phyloP scores from a whole-genome alignment of 768 basidiomycete genomes.

The Piloderma croceum region DNA sequence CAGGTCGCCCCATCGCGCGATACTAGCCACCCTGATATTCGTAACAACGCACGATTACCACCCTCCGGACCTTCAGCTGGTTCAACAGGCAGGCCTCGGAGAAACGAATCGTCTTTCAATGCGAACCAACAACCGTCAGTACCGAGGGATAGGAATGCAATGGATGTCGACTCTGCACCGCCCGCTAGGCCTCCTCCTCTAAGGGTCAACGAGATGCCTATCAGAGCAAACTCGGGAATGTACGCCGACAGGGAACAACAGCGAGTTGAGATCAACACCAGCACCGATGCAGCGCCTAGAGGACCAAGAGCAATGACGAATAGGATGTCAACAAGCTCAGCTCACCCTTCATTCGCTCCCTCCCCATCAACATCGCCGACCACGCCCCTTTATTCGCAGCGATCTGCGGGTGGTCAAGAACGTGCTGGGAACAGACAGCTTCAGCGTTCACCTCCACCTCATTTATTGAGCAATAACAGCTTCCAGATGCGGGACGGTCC shows the following conservation, averaged over 20 bases:
- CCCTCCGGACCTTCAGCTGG: conserved; percentile 3
- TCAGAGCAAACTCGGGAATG: conserved; percentile 19
- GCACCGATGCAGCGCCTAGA: conserved; percentile 4
- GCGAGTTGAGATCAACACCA: conserved; percentile 13
- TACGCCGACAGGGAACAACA: conserved; percentile 27
- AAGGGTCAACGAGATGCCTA: conserved; percentile 8
- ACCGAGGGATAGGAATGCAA: conserved; percentile 14
- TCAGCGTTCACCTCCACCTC: background rate
- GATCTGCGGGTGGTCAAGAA: background rate
- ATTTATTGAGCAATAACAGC: too few relatives aligned
- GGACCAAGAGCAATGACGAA: conserved; percentile 29
- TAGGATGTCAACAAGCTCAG: background rate
- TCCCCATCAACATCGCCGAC: conserved; percentile 9
- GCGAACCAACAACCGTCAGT: background rate
- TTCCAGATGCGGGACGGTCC: too few relatives aligned
- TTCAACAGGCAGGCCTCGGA: conserved; percentile 2
- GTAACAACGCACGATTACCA: conserved; percentile 5
- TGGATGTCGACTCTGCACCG: conserved; percentile 21
- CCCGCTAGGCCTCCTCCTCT: conserved; percentile 15
- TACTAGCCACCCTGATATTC: background rate
- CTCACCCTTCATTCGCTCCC: background rate
- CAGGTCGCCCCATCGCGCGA: conserved; percentile 4
- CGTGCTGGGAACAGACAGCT: background rate
- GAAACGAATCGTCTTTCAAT: conserved; percentile 10
- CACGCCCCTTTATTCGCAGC: conserved; percentile 1